Conservation (phyloP, 2,329 filamentous ascomycete species). For the Aciculosporium take region DNA sequence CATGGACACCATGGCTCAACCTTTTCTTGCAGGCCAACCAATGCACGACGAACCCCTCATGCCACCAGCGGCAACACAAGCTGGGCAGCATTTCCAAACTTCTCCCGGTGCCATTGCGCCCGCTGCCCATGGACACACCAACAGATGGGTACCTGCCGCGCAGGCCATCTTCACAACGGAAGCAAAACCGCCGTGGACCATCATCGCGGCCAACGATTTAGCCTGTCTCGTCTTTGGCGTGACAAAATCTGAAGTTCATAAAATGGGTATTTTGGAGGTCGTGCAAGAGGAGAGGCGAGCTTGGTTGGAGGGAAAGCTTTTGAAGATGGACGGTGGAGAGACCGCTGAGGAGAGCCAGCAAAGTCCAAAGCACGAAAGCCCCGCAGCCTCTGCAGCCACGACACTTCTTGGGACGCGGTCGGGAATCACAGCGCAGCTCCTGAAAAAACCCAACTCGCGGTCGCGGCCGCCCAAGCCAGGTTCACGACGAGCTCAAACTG, state of each 20-base stretch:
- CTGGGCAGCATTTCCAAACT: conserved; percentile 24
- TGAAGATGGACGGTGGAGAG: conserved; percentile 31
- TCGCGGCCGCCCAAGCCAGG: conserved; percentile 38
- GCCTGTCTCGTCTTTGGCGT: conserved; percentile 98
- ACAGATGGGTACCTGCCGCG: conserved; percentile 76
- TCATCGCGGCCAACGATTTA: conserved; percentile 88
- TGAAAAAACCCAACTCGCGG: conserved; percentile 64
- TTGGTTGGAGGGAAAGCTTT: conserved; percentile 80
- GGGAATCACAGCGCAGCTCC: conserved; percentile 68
- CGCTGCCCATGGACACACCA: conserved; percentile 72
- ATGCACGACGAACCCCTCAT: conserved; percentile 22
- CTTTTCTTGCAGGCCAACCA: conserved; percentile 44
- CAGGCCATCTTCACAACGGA: conserved; percentile 99
- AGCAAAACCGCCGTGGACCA: conserved; percentile 80
- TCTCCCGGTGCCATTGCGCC: conserved; percentile 37
- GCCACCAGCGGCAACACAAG: conserved; percentile 30
- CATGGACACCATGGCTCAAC: conserved; percentile 71
- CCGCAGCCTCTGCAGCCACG: conserved; percentile 28
- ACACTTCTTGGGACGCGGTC: conserved; percentile 51
- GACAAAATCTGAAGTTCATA: conserved; percentile 86
- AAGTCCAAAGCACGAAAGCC: conserved; percentile 20
- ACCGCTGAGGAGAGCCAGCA: conserved; percentile 16
- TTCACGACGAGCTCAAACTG: conserved; percentile 47
- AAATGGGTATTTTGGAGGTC: conserved; percentile 88
- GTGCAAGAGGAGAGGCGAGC: conserved; percentile 77